phyloP scores from a whole-genome alignment of 2,329 filamentous ascomycete genomes.

The Seiridium cupressi region DNA sequence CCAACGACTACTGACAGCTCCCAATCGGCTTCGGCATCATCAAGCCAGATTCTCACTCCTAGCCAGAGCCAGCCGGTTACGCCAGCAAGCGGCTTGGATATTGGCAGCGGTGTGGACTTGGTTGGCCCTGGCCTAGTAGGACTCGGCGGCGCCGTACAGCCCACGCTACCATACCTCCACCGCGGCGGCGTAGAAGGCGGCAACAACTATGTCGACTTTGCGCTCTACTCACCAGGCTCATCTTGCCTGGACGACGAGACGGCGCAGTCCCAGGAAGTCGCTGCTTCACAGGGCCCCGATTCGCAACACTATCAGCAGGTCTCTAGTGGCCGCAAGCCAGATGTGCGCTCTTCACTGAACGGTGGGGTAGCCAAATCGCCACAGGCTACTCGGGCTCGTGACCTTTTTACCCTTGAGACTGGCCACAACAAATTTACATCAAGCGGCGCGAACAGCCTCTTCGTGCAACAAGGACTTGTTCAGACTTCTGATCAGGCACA shows the following conservation, averaged over 20 bases:
- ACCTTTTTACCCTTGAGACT: too few relatives aligned
- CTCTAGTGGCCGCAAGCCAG: not conserved
- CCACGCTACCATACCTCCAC: slow-evolving; percentile 40
- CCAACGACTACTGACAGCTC: slow-evolving; percentile 24
- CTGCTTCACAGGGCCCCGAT: slow-evolving; percentile 10
- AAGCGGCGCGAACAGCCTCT: not conserved
- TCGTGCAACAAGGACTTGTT: not conserved
- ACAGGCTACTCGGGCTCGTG: not conserved
- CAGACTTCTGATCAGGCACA: not conserved
- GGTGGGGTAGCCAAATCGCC: not conserved
- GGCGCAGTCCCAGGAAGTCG: slow-evolving; percentile 22
- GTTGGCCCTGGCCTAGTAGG: not conserved
- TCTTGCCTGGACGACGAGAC: slow-evolving; percentile 49
- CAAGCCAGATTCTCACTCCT: slow-evolving; percentile 30
- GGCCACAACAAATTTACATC: not conserved
- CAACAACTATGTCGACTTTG: slow-evolving; percentile 54
- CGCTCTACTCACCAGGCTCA: slow-evolving; percentile 48
- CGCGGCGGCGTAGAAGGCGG: slow-evolving; percentile 29
- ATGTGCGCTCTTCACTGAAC: not conserved
- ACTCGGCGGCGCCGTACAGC: slow-evolving; percentile 7
- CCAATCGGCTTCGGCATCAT: slow-evolving; percentile 25
- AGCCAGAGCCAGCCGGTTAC: slow-evolving; percentile 13
- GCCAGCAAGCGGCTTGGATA: slow-evolving; percentile 6
- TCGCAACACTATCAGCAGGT: not conserved
- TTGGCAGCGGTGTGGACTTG: not conserved